Evolutionary conservation across 2,329 filamentous ascomycete genomes (phyloP).

Genomic region (Colletotrichum tropicale): DNA sequence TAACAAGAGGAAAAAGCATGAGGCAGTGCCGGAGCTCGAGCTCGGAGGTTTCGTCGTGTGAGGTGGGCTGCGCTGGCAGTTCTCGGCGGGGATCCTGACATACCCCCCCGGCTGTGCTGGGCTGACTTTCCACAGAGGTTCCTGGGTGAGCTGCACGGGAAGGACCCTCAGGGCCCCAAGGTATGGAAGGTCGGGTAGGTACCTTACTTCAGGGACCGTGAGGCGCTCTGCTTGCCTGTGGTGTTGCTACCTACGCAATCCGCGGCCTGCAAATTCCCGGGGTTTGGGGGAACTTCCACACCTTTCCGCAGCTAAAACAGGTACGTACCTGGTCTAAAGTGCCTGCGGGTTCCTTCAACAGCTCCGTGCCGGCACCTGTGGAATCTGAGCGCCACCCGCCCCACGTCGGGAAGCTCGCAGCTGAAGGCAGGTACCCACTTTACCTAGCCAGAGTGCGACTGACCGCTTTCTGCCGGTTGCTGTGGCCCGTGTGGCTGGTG

Average conservation of each 20-base stretch:
- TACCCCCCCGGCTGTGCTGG: slow-evolving; percentile 4
- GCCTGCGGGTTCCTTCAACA: not conserved
- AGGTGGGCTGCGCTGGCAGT: slow-evolving; percentile 16
- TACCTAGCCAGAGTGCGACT: not conserved
- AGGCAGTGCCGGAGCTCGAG: slow-evolving; percentile 18
- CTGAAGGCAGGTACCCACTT: not conserved
- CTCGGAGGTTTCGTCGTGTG: slow-evolving; percentile 12
- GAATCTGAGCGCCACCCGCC: slow-evolving; percentile 1
- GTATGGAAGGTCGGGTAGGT: not conserved
- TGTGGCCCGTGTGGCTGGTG: slow-evolving; percentile 15
- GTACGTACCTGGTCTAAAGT: not conserved
- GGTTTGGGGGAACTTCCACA: not conserved
- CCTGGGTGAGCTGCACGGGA: not conserved
- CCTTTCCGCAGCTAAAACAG: not conserved
- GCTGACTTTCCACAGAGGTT: not conserved
- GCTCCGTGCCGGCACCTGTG: not conserved
- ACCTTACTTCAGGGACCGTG: not conserved
- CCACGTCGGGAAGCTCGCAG: not conserved
- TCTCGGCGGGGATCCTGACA: slow-evolving; percentile 14
- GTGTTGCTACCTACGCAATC: not conserved
- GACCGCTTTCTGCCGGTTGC: slow-evolving; percentile 19
- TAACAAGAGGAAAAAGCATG: not conserved
- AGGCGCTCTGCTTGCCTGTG: not conserved
- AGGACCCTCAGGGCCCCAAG: not conserved
- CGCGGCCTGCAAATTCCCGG: not conserved